phyloP scores from a whole-genome alignment of 1,284 basidiomycete species.

The Ganoderma sinense region DNA sequence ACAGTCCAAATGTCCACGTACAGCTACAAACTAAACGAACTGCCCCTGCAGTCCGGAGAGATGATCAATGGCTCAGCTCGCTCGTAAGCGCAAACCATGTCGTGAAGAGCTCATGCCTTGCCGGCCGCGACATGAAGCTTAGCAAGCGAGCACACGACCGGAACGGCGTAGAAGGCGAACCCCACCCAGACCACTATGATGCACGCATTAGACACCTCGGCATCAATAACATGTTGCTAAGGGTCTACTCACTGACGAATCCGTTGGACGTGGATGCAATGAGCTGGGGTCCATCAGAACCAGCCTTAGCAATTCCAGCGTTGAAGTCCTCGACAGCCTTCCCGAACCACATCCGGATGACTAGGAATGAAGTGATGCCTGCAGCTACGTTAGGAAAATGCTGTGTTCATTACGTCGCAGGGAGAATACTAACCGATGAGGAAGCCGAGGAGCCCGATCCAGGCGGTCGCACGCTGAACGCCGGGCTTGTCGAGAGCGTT shows the following conservation, averaged over 20 bases:
- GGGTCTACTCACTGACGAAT: slow-evolving; percentile 69
- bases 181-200: slow-evolving; percentile 76
- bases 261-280: slow-evolving; percentile 73
- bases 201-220: slow-evolving; percentile 8
- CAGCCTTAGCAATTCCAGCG: slow-evolving; percentile 58
- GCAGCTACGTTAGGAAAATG: slow-evolving; percentile 15
- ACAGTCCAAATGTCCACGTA: slow-evolving; percentile 21
- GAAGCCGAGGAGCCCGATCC: slow-evolving; percentile 79
- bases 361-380: slow-evolving; percentile 76
- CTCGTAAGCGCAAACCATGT: not conserved
- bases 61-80: not conserved
- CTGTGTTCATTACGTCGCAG: slow-evolving; percentile 9
- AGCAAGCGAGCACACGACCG: slow-evolving; percentile 72
- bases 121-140: slow-evolving; percentile 64
- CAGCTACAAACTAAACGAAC: slow-evolving; percentile 15
- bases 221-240: not conserved
- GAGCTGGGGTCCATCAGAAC: slow-evolving; percentile 61
- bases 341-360: slow-evolving; percentile 82
- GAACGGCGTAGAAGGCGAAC: slow-evolving; percentile 76
- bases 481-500: slow-evolving; percentile 62
- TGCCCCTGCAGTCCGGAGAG: slow-evolving; percentile 14
- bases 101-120: slow-evolving; percentile 34
- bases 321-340: slow-evolving; percentile 84
- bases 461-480: slow-evolving; percentile 68
- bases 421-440: slow-evolving; percentile 61